Evolutionary conservation across 2,329 filamentous ascomycete genomes (phyloP).

Genomic region (Alternaria tenuissima): DNA sequence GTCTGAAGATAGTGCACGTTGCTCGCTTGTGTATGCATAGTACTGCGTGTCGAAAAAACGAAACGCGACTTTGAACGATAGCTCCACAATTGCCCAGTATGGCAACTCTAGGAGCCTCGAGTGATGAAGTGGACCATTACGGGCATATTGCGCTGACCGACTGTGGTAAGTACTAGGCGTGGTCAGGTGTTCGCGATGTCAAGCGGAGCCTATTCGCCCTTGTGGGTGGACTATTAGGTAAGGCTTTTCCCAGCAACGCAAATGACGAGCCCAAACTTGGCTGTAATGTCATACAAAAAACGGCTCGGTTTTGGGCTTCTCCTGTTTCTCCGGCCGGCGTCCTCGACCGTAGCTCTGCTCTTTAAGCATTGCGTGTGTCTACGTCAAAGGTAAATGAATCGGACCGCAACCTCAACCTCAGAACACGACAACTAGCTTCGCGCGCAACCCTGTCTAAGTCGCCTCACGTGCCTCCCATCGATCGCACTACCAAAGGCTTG

Average conservation of each 20-base stretch:
- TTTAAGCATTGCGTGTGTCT: constrained; percentile 8
- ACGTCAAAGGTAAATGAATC: constrained; percentile 17
- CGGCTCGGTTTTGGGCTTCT: constrained; percentile 35
- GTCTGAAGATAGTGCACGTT: constrained; percentile 20
- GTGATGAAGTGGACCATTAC: constrained; percentile 26
- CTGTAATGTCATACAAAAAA: constrained; percentile 39
- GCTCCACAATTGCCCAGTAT: constrained; percentile 13
- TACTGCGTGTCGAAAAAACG: constrained; percentile 6
- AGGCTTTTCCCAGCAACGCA: constrained; percentile 37
- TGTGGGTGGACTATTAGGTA: constrained; percentile 46
- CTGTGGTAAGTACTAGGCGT: constrained; percentile 24
- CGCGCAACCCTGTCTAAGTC: constrained; percentile 34
- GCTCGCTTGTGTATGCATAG: constrained; percentile 10
- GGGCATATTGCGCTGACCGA: constrained; percentile 30
- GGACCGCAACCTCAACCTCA: constrained; percentile 14
- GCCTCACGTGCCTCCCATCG: constrained; percentile 34
- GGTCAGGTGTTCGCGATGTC: constrained; percentile 40
- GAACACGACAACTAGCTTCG: constrained; percentile 13
- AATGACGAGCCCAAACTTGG: constrained; percentile 36
- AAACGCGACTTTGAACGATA: constrained; percentile 10
- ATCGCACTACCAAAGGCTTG: constrained; percentile 26
- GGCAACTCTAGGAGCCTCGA: constrained; percentile 13
- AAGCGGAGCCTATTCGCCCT: constrained; percentile 46
- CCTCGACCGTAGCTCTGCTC: constrained; percentile 18
- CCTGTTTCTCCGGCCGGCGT: constrained; percentile 44